Conservation (phyloP, 129 eudicot species). For the carrot (Daucus carota) region DH1_v3.0 NC_030383.2:41612501-41613000, state of each 20-base stretch:
- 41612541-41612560: constrained; percentile 90
- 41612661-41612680: no score
- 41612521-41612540: constrained; percentile 93
- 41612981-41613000: neutral
- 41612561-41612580: constrained; percentile 37
- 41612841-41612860: constrained; percentile 78
- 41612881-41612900: constrained; percentile 81
- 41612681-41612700: no score
- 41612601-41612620: no score
- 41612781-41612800: no score
- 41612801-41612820: constrained; percentile 45
- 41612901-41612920: constrained; percentile 66
- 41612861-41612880: constrained; percentile 91
- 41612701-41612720: no score
- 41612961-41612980: constrained; percentile 60
- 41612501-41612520: constrained; percentile 81
- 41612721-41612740: no score
- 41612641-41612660: no score
- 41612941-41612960: constrained; percentile 99
- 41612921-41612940: constrained; percentile 62
- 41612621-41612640: no score
- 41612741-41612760: no score
- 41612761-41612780: neutral
- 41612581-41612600: no score
- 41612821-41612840: constrained; percentile 67